A percentile compares a stretch with the other conserved stretches of the same genome.
These are phyloP conservation scores for Mortierella sp. DNA, from an alignment of 371 early-diverging fungal genomes.

Conservation along the genomic window DNA sequence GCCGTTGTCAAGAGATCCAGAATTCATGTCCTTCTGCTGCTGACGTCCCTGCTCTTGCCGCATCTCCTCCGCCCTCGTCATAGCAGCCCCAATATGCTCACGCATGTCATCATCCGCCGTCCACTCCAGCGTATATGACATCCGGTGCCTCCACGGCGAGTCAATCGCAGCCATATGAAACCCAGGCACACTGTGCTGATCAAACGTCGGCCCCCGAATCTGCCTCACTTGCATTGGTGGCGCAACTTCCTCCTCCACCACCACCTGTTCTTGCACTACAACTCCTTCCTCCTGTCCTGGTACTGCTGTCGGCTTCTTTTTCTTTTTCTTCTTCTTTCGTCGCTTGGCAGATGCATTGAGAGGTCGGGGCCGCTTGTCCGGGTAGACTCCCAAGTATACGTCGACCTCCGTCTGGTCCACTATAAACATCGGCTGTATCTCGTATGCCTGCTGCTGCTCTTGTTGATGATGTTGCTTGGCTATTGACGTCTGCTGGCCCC, in stretches of 20 bases:
- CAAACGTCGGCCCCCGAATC: conserved; percentile 2
- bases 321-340: conserved; percentile 17
- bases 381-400: background rate
- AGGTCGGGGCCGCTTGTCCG: background rate
- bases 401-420: background rate
- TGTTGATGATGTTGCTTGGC: background rate
- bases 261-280: background rate
- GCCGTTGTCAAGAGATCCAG: background rate
- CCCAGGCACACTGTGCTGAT: conserved; percentile 16
- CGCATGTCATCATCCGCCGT: background rate
- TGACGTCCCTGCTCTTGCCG: background rate
- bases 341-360: conserved; percentile 2
- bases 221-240: background rate
- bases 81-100: background rate
- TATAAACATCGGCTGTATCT: background rate
- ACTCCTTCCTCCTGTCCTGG: background rate
- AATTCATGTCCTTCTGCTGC: background rate
- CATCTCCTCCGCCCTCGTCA: background rate
- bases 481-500: too few relatives aligned
- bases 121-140: conserved; percentile 36
- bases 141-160: conserved; percentile 37
- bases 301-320: background rate
- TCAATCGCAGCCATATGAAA: conserved; percentile 16
- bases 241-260: background rate
- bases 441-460: background rate